Evolutionary conservation across 495 filamentous ascomycete species (phyloP).

Genomic region (Penicillium longicatenatum): DNA sequence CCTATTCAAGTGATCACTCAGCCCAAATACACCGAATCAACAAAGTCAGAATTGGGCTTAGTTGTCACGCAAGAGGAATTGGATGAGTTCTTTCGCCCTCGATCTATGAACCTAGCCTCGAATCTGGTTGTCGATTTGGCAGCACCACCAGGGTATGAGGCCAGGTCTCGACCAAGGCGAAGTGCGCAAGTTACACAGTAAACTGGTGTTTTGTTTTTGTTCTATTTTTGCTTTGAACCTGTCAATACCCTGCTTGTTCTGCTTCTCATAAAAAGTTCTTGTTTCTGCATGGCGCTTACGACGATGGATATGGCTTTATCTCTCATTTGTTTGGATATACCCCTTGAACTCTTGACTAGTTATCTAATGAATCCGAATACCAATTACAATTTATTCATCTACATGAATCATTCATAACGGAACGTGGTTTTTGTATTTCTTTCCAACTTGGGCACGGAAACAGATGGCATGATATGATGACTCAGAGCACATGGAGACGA

Average conservation of each 20-base stretch:
- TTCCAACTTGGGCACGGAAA: not conserved
- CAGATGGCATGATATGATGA: too few relatives aligned
- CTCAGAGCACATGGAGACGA: too few relatives aligned
- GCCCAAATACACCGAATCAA: slow-evolving; percentile 15
- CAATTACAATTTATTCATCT: not conserved
- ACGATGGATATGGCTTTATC: not conserved
- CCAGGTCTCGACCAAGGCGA: not conserved
- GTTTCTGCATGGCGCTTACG: not conserved
- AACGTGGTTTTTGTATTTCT: not conserved
- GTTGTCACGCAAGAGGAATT: slow-evolving; percentile 38
- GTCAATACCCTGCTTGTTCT: not conserved
- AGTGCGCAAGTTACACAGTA: not conserved
- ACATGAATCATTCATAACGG: not conserved
- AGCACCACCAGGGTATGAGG: slow-evolving; percentile 26
- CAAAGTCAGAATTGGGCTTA: slow-evolving; percentile 24
- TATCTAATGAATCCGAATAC: not conserved
- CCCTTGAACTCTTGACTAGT: too few relatives aligned
- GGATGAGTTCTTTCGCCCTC: slow-evolving; percentile 44
- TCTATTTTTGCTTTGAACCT: not conserved
- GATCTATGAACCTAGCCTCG: slow-evolving; percentile 28
- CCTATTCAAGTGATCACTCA: slow-evolving; percentile 71
- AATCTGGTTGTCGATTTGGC: slow-evolving; percentile 18
- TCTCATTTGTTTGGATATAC: slow-evolving; percentile 12
- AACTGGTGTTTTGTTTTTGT: not conserved
- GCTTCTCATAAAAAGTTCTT: not conserved